Evolutionary conservation across 2,329 filamentous ascomycete species (phyloP).

Genomic region (Colletotrichum godetiae): DNA sequence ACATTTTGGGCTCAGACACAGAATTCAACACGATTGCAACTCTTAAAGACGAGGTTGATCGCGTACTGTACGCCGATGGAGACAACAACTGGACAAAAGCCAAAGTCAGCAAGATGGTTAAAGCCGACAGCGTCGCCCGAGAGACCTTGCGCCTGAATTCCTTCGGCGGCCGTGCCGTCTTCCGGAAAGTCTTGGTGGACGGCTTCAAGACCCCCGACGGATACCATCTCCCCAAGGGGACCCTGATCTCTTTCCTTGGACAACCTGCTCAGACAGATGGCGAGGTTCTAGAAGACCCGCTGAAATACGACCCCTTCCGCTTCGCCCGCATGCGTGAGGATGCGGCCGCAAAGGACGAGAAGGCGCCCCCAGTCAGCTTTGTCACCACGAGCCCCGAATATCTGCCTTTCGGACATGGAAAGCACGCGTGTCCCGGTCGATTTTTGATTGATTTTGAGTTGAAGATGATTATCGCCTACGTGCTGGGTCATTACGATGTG

Average conservation of each 20-base stretch:
- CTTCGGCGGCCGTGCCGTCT: conserved; percentile 42
- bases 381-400: conserved; percentile 45
- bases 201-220: conserved; percentile 47
- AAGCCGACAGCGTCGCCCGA: conserved; percentile 53
- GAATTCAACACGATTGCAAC: conserved; percentile 49
- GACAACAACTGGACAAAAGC: conserved; percentile 51
- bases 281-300: conserved; percentile 46
- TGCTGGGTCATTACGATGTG: conserved; percentile 31
- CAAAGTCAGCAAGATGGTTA: conserved; percentile 49
- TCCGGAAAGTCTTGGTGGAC: conserved; percentile 44
- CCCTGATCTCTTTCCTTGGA: conserved; percentile 46
- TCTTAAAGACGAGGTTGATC: conserved; percentile 50
- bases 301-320: conserved; percentile 54
- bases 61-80: conserved; percentile 42
- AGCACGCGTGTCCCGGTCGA: conserved; percentile 46
- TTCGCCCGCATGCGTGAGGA: conserved; percentile 50
- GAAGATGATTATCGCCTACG: conserved; percentile 43
- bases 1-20: conserved; percentile 48
- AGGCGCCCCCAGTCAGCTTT: conserved; percentile 38
- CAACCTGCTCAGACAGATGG: conserved; percentile 45
- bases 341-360: conserved; percentile 38
- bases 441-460: conserved; percentile 46
- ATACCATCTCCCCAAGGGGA: conserved; percentile 45
- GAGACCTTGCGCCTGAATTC: conserved; percentile 54
- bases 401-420: conserved; percentile 49